Conservation (phyloP, 1,284 basidiomycete species). For the Irpex sp. region DNA sequence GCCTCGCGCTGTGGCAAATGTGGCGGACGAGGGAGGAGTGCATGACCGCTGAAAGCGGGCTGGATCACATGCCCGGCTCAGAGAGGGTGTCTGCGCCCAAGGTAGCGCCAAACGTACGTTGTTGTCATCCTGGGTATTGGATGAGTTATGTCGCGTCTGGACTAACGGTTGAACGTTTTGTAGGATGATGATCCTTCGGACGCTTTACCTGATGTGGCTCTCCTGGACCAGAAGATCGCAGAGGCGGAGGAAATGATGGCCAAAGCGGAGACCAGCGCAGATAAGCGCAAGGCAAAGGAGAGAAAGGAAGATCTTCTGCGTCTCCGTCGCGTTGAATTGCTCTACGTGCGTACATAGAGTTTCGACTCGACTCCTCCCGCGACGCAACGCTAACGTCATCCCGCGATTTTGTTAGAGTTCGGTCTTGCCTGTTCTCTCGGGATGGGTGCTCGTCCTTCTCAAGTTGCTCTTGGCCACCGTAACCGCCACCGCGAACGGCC, state of each 20-base stretch:
- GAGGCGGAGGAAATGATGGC: slow-evolving; percentile 61
- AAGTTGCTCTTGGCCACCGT: slow-evolving; percentile 89
- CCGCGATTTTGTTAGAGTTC: slow-evolving; percentile 46
- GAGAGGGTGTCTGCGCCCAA: slow-evolving; percentile 39
- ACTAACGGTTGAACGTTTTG: slow-evolving; percentile 1
- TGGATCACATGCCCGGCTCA: slow-evolving; percentile 73
- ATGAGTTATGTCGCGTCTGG: slow-evolving; percentile 3
- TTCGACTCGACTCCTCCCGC: background rate
- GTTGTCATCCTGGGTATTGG: background rate
- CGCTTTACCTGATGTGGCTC: slow-evolving; percentile 61
- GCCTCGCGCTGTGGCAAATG: slow-evolving; percentile 88
- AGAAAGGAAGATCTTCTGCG: slow-evolving; percentile 78
- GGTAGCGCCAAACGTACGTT: slow-evolving; percentile 35
- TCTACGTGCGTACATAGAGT: slow-evolving; percentile 91
- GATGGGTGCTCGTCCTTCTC: slow-evolving; percentile 86
- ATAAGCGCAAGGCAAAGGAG: slow-evolving; percentile 65
- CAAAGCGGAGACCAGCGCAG: slow-evolving; percentile 47
- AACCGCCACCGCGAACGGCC: slow-evolving; percentile 65
- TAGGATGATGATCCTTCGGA: slow-evolving; percentile 62
- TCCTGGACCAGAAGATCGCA: slow-evolving; percentile 68
- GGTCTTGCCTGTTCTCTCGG: slow-evolving; percentile 78
- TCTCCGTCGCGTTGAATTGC: slow-evolving; percentile 82
- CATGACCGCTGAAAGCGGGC: slow-evolving; percentile 89
- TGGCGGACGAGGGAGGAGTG: slow-evolving; percentile 95
- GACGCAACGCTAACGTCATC: background rate